These are phyloP conservation scores for Debaryomyces tyrocola DNA, from an alignment of 805 yeast genomes.

Conservation along the genomic window DNA sequence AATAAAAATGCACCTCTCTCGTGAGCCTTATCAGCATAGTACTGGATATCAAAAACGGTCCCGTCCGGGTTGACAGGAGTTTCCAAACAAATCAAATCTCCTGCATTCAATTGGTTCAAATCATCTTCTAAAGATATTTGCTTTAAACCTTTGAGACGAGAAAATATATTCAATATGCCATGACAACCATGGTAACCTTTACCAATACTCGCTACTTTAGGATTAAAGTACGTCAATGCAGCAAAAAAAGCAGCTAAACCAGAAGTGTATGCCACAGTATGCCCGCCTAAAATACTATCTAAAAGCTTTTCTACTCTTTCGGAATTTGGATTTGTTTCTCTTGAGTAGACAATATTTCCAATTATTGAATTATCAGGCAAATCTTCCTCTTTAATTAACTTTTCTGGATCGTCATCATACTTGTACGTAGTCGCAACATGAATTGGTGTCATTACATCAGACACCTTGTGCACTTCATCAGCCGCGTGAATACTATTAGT, in stretches of 20 bases:
- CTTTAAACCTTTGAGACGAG: constrained; percentile 59
- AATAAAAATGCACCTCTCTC: constrained; percentile 63
- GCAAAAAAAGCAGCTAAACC: constrained; percentile 85
- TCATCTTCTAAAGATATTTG: constrained; percentile 42
- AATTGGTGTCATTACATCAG: constrained; percentile 77
- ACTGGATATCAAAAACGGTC: constrained; percentile 51
- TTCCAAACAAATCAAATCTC: constrained; percentile 85
- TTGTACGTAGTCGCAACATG: constrained; percentile 78
- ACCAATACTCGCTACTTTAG: constrained; percentile 74
- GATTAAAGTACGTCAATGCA: constrained; percentile 65
- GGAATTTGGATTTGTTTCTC: constrained; percentile 60
- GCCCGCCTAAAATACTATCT: constrained; percentile 48
- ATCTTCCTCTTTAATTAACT: constrained; percentile 46
- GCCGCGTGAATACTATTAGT: constrained; percentile 73
- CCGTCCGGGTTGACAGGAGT: constrained; percentile 82
- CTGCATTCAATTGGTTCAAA: constrained; percentile 46
- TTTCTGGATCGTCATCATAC: constrained; percentile 59
- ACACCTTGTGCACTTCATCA: constrained; percentile 53
- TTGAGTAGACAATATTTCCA: too few relatives aligned
- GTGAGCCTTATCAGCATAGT: constrained; percentile 71
- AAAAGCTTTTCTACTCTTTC: constrained; percentile 53
- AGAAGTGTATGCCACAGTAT: constrained; percentile 69
- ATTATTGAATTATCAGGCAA: constrained; percentile 21
- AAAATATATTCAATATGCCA: constrained; percentile 63
- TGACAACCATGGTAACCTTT: constrained; percentile 39